Percentiles rank a stretch among this genome's conserved stretches.
Evolutionary conservation across 495 filamentous ascomycete genomes (phyloP).

Genomic region (Oidiodendron maius): DNA sequence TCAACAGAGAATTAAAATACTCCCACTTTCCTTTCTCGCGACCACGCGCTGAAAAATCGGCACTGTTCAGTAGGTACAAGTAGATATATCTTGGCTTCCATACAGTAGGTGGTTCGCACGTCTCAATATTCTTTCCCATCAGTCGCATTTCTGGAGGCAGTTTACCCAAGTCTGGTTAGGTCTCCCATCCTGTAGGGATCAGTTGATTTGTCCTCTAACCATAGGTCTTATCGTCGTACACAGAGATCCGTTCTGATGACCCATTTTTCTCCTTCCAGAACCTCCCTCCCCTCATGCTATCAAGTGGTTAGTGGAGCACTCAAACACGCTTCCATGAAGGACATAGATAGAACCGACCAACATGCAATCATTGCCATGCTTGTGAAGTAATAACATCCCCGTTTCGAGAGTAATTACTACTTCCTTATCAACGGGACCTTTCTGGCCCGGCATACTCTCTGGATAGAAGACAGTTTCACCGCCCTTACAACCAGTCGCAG

Average conservation of each 20-base stretch:
- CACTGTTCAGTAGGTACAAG: no score
- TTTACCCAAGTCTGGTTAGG: no score
- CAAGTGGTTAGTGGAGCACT: background rate
- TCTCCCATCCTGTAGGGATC: no score
- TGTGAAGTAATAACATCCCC: constrained; percentile 81
- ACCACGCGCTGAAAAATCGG: no score
- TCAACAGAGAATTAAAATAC: no score
- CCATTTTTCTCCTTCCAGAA: constrained; percentile 84
- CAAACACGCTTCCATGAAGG: background rate
- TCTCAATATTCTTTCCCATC: no score
- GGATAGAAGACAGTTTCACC: constrained; percentile 94
- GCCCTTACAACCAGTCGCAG: constrained; percentile 60
- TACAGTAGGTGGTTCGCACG: no score
- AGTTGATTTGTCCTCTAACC: no score
- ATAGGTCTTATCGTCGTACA: constrained; percentile 53
- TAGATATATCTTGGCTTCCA: no score
- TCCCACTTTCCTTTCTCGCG: no score
- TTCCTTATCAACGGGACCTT: constrained; percentile 41
- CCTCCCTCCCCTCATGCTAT: constrained; percentile 74
- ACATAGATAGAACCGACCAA: constrained; percentile 29
- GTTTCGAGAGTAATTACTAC: constrained; percentile 67
- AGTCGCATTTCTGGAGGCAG: no score
- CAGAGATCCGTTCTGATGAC: constrained; percentile 85
- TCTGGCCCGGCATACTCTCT: constrained; percentile 33
- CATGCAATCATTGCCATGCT: constrained; percentile 84